phyloP scores from a whole-genome alignment of 2,329 filamentous ascomycete genomes.

The Diaporthe ampelina region DNA sequence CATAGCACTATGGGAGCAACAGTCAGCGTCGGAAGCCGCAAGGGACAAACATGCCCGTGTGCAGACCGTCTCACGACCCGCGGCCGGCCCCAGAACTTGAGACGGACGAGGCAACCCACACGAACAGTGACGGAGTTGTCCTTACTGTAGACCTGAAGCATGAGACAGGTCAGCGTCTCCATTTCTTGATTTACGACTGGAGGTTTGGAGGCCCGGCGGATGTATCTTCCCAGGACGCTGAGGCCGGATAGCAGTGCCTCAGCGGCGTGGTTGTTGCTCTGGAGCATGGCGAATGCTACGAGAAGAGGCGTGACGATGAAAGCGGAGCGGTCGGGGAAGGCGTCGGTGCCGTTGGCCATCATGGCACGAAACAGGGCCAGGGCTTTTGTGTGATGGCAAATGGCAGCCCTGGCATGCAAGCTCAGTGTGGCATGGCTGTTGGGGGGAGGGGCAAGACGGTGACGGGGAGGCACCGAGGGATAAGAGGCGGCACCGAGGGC shows the following conservation, averaged over 20 bases:
- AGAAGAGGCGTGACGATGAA: slow-evolving; percentile 17
- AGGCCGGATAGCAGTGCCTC: slow-evolving; percentile 16
- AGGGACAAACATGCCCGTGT: too few species aligned
- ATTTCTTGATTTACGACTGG: background rate
- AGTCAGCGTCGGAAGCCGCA: background rate
- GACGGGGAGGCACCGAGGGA: background rate
- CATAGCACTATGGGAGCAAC: background rate
- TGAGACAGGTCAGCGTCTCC: slow-evolving; percentile 13
- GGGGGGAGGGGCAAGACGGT: background rate
- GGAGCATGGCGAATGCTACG: slow-evolving; percentile 25
- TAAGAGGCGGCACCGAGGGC: slow-evolving; percentile 44
- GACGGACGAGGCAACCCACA: too few species aligned
- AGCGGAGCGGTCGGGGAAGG: background rate
- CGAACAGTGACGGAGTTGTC: too few species aligned
- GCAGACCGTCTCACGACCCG: too few species aligned
- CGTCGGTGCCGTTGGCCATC: background rate
- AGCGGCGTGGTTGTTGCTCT: slow-evolving; percentile 4
- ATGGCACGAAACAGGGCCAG: slow-evolving; percentile 13
- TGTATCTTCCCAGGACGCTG: background rate
- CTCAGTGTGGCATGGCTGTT: background rate
- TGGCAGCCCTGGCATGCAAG: background rate
- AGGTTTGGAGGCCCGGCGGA: too few species aligned
- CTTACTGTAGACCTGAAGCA: slow-evolving; percentile 24
- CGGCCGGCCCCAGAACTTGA: too few species aligned
- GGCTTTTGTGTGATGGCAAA: slow-evolving; percentile 9